Base-by-base conservation (phyloP, 345 rosid species). In the Moricandia arvensis region DNA sequence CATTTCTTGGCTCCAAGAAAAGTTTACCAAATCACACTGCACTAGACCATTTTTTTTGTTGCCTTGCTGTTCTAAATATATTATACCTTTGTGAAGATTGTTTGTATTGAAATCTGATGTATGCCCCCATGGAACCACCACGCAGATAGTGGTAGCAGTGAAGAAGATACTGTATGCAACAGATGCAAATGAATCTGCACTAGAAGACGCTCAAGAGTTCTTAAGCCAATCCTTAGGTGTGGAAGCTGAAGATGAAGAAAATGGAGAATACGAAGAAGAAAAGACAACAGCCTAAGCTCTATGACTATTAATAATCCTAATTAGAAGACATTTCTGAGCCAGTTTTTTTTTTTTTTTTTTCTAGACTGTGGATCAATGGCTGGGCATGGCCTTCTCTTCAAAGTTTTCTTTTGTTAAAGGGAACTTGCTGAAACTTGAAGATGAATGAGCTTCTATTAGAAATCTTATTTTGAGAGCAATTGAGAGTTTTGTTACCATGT, bases 131-230 rank as follows among this genome's bases (percentile, higher is more conserved):
- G 66, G 63, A 51, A 79, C 16, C 34, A 58, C 62, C 16, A 58
- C 30, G 85, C 89, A 95, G 97, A 81, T 90, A 85, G 81, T 87
- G 33, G 82, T 82, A 30, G 99, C 93, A 63, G 79, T 95, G 66
- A 95, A 88, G 88, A 91, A 89, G 83, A 89, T 94, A 83, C 47
- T 94, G 55, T 94, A 91, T 61, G 95, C 97, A 60, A 90, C 87
- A 0, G 93, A 91, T 73, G 89, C 86, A 7, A 82, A 89, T 74
- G 91, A 89, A 75, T 90, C 95, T 5, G 88, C 89, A 21, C 24
- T 87, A 90, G 10, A 89, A 82, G 63, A 90, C 79, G 96, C 97
- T 49, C 91, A 87, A 79, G 93, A 86, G 75, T 89, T 85, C 68
- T 41, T 91, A 41, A 65, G 65, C 16, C 82, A 82, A 58, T 63